These are phyloP conservation scores for Chlorella sp. DNA, from an alignment of 139 green algal species.

Conservation along the genomic window DNA sequence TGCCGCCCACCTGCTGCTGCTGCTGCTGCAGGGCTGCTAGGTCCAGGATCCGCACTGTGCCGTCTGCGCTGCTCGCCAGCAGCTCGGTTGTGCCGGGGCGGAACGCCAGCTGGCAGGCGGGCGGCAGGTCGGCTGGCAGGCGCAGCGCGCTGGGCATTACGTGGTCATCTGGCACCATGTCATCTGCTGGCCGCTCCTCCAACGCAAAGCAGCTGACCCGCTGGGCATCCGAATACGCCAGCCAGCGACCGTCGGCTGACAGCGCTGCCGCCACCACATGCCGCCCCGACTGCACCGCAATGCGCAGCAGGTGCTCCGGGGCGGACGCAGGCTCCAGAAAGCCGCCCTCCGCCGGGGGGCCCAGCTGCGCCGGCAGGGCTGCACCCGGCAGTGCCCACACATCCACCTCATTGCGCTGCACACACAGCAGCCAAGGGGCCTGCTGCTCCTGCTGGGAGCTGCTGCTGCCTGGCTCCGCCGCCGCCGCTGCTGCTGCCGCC, in stretches of 20 bases:
- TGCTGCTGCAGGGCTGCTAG: background rate
- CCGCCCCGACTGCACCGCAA: conserved; percentile 40
- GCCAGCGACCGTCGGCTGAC: conserved; percentile 63
- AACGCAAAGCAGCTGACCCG: conserved; percentile 59
- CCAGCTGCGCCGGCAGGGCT: background rate
- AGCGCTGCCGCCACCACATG: conserved; percentile 63
- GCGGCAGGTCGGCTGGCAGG: conserved; percentile 34
- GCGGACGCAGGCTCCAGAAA: conserved; percentile 49
- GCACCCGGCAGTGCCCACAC: conserved; percentile 66
- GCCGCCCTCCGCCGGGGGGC: conserved; percentile 38
- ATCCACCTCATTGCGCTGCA: conserved; percentile 56
- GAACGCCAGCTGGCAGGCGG: conserved; percentile 40
- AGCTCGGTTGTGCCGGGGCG: conserved; percentile 6
- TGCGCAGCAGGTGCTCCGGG: conserved; percentile 59
- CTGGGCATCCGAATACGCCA: conserved; percentile 68
- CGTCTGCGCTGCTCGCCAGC: conserved; percentile 16
- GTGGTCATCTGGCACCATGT: background rate
- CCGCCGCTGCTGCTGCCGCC: background rate
- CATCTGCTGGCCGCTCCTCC: background rate
- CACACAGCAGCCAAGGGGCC: conserved; percentile 50
- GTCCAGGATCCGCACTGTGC: conserved; percentile 15
- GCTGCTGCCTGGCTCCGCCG: too few species aligned
- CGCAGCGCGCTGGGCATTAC: conserved; percentile 18
- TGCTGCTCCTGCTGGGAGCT: conserved; percentile 2
- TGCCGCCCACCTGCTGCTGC: background rate